Base-by-base conservation (phyloP, 1,284 basidiomycete genomes). In the Cystobasidium slooffiae region DNA sequence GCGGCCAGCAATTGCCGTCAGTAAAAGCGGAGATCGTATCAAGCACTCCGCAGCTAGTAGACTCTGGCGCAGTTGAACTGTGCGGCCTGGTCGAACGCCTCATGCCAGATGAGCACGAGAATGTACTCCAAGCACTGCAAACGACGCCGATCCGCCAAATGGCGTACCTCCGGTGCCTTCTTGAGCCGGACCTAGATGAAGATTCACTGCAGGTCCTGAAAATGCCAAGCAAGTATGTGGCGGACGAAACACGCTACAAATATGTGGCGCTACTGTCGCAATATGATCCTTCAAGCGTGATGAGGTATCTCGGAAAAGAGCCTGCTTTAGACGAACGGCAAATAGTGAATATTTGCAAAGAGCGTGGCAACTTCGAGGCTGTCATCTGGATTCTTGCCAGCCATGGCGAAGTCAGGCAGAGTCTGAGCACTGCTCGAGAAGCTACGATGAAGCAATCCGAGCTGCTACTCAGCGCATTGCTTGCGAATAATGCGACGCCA, bases 301-400 rank as follows among this genome's bases (percentile, higher is more conserved):
- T 96, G 22, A 81, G 86, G 5, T 88, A 88, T 65, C 85, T 98
- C 9, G 85, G 88, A 47, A 56, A 56, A 12, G 75, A 75, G 49
- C 43, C 62, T 14, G n/a, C 20, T 12, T n/a, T 62, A 14, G 46
- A 61, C 22, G 20, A 47, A 9, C 16, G 31, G 8, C 20, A 62
- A 8, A 55, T 63, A 3, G 18, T 72, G 10, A 7, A 53, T 8
- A 49, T 72, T 10, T 69, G 68, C 78, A 84, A 84, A 58, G 84
- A 90, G 55, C 87, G 88, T 39, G 84, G 85, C 46, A 88, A 89
- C 6, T 90, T 87, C 78, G 89, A 93, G 75, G 92, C 90, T 2
- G 88, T 91, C 24, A 84, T 98, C 1, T 98, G 95, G 95, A 86
- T 89, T 0, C 83, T 90, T 63, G 88, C 94, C 79, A 86, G 86